Conservation (phyloP, 2,329 filamentous ascomycete genomes). For the Madurella fahalii region DNA sequence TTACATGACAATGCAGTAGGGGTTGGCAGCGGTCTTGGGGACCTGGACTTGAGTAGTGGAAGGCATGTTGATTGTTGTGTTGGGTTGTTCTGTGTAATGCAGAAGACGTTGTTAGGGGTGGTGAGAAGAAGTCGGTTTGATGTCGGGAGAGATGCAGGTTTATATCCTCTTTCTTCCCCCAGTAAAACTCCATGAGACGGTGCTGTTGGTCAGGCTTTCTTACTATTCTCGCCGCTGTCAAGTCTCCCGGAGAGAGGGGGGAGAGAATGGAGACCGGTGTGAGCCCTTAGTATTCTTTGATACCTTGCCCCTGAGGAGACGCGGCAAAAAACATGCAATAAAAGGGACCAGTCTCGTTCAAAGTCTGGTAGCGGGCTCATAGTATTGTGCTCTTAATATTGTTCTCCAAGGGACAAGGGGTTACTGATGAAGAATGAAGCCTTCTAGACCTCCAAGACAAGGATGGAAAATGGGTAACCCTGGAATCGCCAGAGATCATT, state of each 20-base stretch:
- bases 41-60: slow-evolving; percentile 28
- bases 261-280: neutral
- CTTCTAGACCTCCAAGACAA: neutral
- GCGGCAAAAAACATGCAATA: slow-evolving; percentile 1
- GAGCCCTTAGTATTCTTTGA: neutral
- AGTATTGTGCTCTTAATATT: slow-evolving; percentile 18
- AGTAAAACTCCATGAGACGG: neutral
- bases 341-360: neutral
- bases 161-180: slow-evolving; percentile 23
- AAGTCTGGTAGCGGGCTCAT: neutral
- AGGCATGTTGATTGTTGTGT: slow-evolving; percentile 31
- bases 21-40: slow-evolving; percentile 28
- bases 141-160: slow-evolving; percentile 10
- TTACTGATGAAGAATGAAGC: neutral
- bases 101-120: slow-evolving; percentile 23
- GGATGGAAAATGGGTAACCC: neutral
- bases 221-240: neutral
- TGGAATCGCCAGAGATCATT: neutral
- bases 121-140: slow-evolving; percentile 17
- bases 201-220: neutral
- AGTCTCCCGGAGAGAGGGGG: neutral
- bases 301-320: neutral
- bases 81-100: slow-evolving; percentile 20
- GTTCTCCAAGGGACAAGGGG: slow-evolving; percentile 8
- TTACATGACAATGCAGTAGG: slow-evolving; percentile 35